Evolutionary conservation across 495 filamentous ascomycete genomes (phyloP).

Genomic region (Staphylotrichum longicolle): DNA sequence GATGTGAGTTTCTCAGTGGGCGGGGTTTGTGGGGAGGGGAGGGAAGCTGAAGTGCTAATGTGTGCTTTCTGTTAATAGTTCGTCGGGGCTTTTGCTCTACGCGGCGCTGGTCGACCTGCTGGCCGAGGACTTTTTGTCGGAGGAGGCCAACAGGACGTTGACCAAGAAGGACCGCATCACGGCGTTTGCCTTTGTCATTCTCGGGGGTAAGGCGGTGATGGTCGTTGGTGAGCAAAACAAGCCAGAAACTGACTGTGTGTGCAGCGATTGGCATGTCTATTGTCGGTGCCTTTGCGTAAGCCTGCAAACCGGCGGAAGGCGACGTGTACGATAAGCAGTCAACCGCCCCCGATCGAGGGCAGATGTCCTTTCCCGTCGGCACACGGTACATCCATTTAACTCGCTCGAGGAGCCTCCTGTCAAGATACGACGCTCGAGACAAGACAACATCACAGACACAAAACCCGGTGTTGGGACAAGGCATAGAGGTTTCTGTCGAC

Average conservation of each 20-base stretch:
- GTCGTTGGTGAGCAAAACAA: neutral
- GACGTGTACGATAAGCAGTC: constrained; percentile 2
- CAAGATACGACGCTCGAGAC: neutral
- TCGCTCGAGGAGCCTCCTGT: neutral
- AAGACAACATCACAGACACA: constrained; percentile 2
- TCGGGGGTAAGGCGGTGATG: constrained; percentile 38
- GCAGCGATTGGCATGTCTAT: constrained; percentile 31
- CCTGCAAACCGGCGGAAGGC: neutral
- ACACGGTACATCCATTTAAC: too few relatives aligned
- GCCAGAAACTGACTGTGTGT: constrained; percentile 21
- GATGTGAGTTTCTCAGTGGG: constrained; percentile 44
- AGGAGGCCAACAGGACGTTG: constrained; percentile 46
- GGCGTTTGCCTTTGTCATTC: constrained; percentile 43
- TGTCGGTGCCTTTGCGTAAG: constrained; percentile 40
- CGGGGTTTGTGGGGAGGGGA: too few relatives aligned
- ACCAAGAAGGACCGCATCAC: constrained; percentile 46
- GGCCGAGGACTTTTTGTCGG: constrained; percentile 62
- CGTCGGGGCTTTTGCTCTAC: constrained; percentile 60
- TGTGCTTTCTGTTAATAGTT: constrained; percentile 31
- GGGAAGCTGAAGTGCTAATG: too few relatives aligned
- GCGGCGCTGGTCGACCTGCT: constrained; percentile 61
- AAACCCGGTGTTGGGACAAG: constrained; percentile 4
- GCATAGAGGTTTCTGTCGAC: neutral
- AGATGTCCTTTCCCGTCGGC: too few relatives aligned
- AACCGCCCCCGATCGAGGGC: neutral